phyloP scores from a whole-genome alignment of 2,329 filamentous ascomycete species.

The Alternaria sp. region DNA sequence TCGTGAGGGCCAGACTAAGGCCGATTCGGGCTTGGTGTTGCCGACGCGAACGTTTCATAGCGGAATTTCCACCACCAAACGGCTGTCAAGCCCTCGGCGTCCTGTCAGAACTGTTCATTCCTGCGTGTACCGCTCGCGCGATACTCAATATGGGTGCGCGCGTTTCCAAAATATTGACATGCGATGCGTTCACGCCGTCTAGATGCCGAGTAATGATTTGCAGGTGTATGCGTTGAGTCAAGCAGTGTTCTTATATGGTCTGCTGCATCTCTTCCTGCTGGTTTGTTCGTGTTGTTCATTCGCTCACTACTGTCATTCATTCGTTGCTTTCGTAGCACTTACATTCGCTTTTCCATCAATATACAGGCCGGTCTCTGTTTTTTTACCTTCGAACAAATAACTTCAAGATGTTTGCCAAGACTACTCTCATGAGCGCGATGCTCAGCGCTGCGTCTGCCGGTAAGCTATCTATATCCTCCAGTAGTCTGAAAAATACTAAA shows the following conservation, averaged over 20 bases:
- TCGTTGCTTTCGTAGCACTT: constrained; percentile 18
- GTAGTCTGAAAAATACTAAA: background rate
- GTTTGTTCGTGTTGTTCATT: background rate
- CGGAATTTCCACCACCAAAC: constrained; percentile 19
- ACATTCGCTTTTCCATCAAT: constrained; percentile 12
- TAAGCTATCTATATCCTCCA: constrained; percentile 3
- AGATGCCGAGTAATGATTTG: constrained; percentile 1
- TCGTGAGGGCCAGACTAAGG: background rate
- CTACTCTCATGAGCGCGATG: constrained; percentile 40
- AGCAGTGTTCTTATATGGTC: constrained; percentile 11
- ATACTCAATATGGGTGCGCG: constrained; percentile 22
- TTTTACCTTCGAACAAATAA: constrained; percentile 16
- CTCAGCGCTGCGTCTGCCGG: constrained; percentile 43
- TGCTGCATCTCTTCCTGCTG: constrained; percentile 12
- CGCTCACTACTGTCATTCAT: constrained; percentile 30
- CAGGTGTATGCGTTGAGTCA: constrained; percentile 11
- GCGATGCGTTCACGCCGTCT: background rate
- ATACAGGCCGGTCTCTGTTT: constrained; percentile 35
- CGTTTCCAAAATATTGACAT: constrained; percentile 4
- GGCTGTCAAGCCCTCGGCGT: constrained; percentile 10
- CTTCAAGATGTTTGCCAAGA: constrained; percentile 41
- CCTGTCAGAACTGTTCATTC: constrained; percentile 15
- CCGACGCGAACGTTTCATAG: constrained; percentile 25
- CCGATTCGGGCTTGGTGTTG: constrained; percentile 11
- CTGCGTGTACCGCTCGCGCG: constrained; percentile 14